Percentiles rank a stretch among this genome's conserved stretches.
These are phyloP conservation scores for Linnemannia hyalina DNA, from an alignment of 192 early-diverging fungal species.

Conservation along the genomic window DNA sequence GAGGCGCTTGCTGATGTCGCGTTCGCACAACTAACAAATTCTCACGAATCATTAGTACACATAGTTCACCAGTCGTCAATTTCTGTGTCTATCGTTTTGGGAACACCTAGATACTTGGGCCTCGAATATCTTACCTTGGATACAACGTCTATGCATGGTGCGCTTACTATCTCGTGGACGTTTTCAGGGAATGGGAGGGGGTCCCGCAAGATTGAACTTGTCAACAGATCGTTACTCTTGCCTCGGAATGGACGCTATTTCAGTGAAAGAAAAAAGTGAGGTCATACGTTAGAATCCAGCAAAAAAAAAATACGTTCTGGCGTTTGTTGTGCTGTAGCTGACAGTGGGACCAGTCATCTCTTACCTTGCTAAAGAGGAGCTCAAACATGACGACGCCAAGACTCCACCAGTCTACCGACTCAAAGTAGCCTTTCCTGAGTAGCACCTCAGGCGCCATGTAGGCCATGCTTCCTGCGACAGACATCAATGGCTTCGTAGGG, in stretches of 20 bases:
- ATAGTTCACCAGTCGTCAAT: not conserved
- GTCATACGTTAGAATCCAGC: too few relatives aligned
- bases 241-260: conserved; percentile 83
- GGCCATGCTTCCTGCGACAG: conserved; percentile 86
- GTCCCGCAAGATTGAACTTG: conserved; percentile 77
- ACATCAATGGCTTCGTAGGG: conserved; percentile 73
- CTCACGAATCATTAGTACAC: not conserved
- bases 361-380: conserved; percentile 81
- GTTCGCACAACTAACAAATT: conserved; percentile 70
- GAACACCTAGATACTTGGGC: not conserved
- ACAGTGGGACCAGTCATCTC: not conserved
- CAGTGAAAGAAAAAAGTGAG: not conserved
- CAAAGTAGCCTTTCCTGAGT: conserved; percentile 64
- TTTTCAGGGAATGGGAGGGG: conserved; percentile 77
- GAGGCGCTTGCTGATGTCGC: conserved; percentile 81
- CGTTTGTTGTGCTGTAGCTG: not conserved
- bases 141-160: conserved; percentile 66
- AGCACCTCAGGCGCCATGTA: conserved; percentile 92
- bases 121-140: conserved; percentile 56
- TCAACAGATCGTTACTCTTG: conserved; percentile 80
- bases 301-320: too few relatives aligned
- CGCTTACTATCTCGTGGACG: conserved; percentile 55
- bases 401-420: conserved; percentile 85
- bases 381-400: conserved; percentile 86
- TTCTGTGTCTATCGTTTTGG: not conserved